Conservation (phyloP, 2,329 filamentous ascomycete genomes). For the Aspergillus calidoustus region DNA sequence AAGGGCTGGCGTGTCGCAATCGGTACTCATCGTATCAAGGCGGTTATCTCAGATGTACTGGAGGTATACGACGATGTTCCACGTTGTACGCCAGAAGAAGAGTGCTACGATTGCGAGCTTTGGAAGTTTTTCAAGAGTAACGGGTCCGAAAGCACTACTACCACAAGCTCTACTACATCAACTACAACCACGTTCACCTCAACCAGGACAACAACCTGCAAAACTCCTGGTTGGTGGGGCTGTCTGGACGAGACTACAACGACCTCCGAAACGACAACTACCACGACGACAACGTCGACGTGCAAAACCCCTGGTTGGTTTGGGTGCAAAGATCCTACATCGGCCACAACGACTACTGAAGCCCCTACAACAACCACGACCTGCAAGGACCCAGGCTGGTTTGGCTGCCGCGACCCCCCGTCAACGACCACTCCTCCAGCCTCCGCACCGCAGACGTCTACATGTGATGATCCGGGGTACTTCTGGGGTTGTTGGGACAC, state of each 20-base stretch:
- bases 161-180: conserved; percentile 31
- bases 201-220: conserved; percentile 81
- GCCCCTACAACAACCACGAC: conserved; percentile 39
- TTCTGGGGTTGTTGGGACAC: conserved; percentile 62
- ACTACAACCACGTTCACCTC: conserved; percentile 31
- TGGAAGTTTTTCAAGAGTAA: conserved; percentile 98
- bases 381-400: conserved; percentile 43
- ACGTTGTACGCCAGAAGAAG: conserved; percentile 73
- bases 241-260: conserved; percentile 56
- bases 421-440: conserved; percentile 22
- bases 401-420: conserved; percentile 38
- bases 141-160: conserved; percentile 71
- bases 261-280: conserved; percentile 38
- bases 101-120: conserved; percentile 84
- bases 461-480: conserved; percentile 57
- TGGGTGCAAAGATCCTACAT: conserved; percentile 46
- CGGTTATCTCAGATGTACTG: conserved; percentile 86
- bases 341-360: conserved; percentile 36
- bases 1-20: conserved; percentile 91
- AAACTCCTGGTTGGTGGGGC: conserved; percentile 93
- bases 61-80: conserved; percentile 81
- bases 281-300: conserved; percentile 34
- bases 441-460: conserved; percentile 25
- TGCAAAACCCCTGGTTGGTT: conserved; percentile 51
- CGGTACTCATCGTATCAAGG: conserved; percentile 86